These are phyloP conservation scores for Scolecobasidium constrictum DNA, from an alignment of 2,329 filamentous ascomycete species.

Conservation along the genomic window DNA sequence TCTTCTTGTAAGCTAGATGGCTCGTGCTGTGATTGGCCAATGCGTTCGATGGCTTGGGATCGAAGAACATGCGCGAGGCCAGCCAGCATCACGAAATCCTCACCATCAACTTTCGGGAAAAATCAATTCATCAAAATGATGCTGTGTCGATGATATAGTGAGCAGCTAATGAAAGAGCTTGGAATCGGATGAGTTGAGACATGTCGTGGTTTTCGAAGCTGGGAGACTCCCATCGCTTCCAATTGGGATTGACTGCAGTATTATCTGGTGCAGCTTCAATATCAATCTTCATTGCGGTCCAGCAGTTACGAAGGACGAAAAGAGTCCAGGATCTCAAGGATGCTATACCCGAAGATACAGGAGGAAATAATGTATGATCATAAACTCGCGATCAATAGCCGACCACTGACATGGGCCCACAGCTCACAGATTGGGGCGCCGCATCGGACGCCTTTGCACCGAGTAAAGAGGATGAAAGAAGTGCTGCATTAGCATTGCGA, in stretches of 20 bases:
- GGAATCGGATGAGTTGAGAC: too few relatives aligned
- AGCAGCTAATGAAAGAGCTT: too few relatives aligned
- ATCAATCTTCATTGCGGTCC: constrained; percentile 16
- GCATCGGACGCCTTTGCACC: constrained; percentile 27
- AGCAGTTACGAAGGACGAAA: constrained; percentile 43
- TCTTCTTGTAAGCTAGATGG: too few relatives aligned
- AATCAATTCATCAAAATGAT: too few relatives aligned
- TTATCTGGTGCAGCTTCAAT: constrained; percentile 37
- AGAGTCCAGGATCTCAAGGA: constrained; percentile 47
- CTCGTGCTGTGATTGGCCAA: too few relatives aligned
- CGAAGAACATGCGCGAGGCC: too few relatives aligned
- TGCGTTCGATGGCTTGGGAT: too few relatives aligned
- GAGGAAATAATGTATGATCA: constrained; percentile 29
- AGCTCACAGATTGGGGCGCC: constrained; percentile 52
- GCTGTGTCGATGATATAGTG: too few relatives aligned
- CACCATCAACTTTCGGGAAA: too few relatives aligned
- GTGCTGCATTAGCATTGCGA: constrained; percentile 46
- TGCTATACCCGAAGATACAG: constrained; percentile 46
- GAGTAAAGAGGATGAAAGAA: constrained; percentile 45
- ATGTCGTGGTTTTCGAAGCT: background rate
- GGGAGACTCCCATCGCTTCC: constrained; percentile 35
- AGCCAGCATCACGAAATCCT: too few relatives aligned
- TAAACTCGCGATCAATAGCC: background rate
- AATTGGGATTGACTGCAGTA: constrained; percentile 62
- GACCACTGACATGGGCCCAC: constrained; percentile 2